Base-by-base conservation (phyloP, 2,329 filamentous ascomycete genomes). In the Teratosphaeria gauchensis region DNA sequence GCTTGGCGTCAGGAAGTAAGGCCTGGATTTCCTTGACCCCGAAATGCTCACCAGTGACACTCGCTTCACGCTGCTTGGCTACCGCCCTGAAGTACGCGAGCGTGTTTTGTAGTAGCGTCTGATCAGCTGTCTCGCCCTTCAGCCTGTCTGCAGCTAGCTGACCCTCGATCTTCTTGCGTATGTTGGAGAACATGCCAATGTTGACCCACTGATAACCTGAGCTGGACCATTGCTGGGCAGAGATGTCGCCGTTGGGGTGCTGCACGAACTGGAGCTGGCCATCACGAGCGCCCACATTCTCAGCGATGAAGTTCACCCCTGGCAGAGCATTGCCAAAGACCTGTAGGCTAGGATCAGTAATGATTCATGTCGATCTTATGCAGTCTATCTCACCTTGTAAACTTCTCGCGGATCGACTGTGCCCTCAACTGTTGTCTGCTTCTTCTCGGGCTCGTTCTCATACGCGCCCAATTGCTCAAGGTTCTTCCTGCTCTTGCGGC, bases 241-340 rank as follows among this genome's bases (percentile, higher is more conserved):
- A 74, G 4, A 79, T 70, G 58, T 79, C 76, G 53, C 75, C 72
- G 59, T 78, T 79, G 0, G 76, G 76, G 62, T 80, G 76, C 54
- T 75, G 72, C 33, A 77, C 73, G 66, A 78, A 79, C 14, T 74
- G 69, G 19, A 79, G 66, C 59, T 78, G 72, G 8, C 76, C 76
- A 54, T 78, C 69, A 31, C 70, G 68, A 21, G 60, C 59, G 30
- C 74, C 74, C 16, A 61, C 56, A 28, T 62, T 68, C 24, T 64
- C 57, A 4, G 69, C 67, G 28, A 79, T 69, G 58, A 68, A 73
- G 16, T 74, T 72, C 4, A 72, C 71, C 19, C 74, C 70, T n/a
- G 76, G 75, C 2, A 78, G 68, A 5, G 66, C 64, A 24, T 72
- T 71, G 24, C 74, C 76, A 54, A 78, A 79, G 14, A 77, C 65